Percentiles rank a stretch among this genome's conserved stretches.
Evolutionary conservation across 805 yeast species (phyloP).

Genomic region (Saccharomycopsis sp.): DNA sequence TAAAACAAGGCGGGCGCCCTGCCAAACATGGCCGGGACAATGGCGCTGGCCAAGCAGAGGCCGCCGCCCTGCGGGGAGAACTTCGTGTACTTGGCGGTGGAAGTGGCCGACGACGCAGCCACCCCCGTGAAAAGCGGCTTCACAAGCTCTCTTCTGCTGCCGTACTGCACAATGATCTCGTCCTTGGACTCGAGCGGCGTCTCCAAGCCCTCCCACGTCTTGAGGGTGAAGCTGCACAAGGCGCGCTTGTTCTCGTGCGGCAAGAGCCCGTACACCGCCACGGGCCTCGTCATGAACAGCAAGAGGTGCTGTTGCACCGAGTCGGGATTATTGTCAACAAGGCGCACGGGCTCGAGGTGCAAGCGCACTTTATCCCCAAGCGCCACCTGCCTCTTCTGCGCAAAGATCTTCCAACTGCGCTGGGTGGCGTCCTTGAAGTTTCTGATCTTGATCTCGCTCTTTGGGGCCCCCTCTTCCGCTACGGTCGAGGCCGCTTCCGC

Average conservation of each 20-base stretch:
- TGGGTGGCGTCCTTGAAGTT: conserved; percentile 72
- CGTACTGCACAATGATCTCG: conserved; percentile 77
- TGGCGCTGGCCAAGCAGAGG: conserved; percentile 69
- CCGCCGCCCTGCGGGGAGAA: conserved; percentile 76
- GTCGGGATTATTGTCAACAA: neutral
- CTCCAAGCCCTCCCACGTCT: conserved; percentile 85
- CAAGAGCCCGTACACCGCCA: conserved; percentile 64
- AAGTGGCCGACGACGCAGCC: conserved; percentile 58
- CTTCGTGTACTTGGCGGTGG: conserved; percentile 79
- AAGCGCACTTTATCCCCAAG: conserved; percentile 63
- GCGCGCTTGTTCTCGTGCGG: conserved; percentile 83
- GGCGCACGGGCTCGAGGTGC: conserved; percentile 29
- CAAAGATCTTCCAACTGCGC: conserved; percentile 32
- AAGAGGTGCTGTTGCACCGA: conserved; percentile 31
- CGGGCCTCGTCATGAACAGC: conserved; percentile 39
- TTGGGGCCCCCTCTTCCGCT: conserved; percentile 79
- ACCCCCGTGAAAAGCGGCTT: conserved; percentile 78
- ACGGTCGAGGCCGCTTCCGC: conserved; percentile 62
- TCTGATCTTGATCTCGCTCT: conserved; percentile 56
- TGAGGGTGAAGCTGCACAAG: conserved; percentile 70
- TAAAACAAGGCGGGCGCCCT: conserved; percentile 80
- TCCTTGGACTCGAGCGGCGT: conserved; percentile 82
- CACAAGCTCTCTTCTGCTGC: conserved; percentile 79
- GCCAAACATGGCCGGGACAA: conserved; percentile 80
- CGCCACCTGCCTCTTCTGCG: conserved; percentile 42